Evolutionary conservation across 2,329 filamentous ascomycete species (phyloP).

Genomic region (Fusarium decemcellulare): DNA sequence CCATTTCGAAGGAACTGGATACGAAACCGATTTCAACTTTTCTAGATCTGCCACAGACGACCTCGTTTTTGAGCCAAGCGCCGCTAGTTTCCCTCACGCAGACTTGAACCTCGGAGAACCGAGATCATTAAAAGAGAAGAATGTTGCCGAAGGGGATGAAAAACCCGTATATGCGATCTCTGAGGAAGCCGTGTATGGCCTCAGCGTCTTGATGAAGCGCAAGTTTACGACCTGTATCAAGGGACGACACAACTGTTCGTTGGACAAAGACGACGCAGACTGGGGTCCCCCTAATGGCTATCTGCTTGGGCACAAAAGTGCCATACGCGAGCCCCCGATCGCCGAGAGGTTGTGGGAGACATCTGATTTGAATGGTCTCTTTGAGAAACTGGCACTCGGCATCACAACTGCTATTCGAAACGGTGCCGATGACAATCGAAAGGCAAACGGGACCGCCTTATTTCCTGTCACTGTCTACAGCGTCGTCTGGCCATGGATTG

Average conservation of each 20-base stretch:
- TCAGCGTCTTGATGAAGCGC: neutral
- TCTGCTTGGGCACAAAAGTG: too few relatives aligned
- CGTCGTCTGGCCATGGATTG: conserved; percentile 1
- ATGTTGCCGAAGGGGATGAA: too few relatives aligned
- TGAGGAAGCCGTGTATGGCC: neutral
- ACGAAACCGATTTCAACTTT: too few relatives aligned
- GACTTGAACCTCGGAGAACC: neutral
- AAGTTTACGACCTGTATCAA: neutral
- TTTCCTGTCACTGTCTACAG: neutral
- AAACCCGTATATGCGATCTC: too few relatives aligned
- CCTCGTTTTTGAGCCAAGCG: too few relatives aligned
- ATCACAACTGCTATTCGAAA: conserved; percentile 6
- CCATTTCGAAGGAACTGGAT: neutral
- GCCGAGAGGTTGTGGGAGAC: neutral
- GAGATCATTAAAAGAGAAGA: too few relatives aligned
- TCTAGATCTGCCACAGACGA: too few relatives aligned
- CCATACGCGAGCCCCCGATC: too few relatives aligned
- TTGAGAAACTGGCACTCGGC: neutral
- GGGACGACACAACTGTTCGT: neutral
- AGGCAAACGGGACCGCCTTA: neutral
- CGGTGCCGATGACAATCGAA: neutral
- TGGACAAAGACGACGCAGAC: neutral
- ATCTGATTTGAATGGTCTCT: neutral
- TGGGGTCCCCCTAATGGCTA: neutral
- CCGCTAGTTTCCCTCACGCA: too few relatives aligned